These are phyloP conservation scores for Bipolaris oryzae DNA, from an alignment of 2,329 filamentous ascomycete species.

Conservation along the genomic window DNA sequence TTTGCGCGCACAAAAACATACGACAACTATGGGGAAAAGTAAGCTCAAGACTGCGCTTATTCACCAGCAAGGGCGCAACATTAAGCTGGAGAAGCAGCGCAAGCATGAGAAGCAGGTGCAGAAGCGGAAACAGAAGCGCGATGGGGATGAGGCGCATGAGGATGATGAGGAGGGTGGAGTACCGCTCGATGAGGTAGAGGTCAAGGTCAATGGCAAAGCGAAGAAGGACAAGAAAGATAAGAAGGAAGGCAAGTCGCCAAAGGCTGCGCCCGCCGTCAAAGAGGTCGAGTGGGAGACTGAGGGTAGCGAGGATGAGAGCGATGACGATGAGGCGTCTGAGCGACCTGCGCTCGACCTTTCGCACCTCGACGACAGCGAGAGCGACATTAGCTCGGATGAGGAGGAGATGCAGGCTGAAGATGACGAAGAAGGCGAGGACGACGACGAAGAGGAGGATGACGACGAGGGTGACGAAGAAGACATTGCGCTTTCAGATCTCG, in stretches of 20 bases:
- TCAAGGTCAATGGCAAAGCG: conserved; percentile 37
- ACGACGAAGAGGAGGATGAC: conserved; percentile 38
- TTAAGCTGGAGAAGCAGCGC: conserved; percentile 71
- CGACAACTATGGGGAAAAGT: conserved; percentile 50
- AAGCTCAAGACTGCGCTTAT: conserved; percentile 66
- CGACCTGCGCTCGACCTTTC: conserved; percentile 35
- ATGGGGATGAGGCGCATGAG: conserved; percentile 10
- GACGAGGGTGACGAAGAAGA: conserved; percentile 66
- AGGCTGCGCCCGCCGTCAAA: conserved; percentile 29
- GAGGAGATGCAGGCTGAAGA: conserved; percentile 37
- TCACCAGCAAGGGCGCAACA: conserved; percentile 66
- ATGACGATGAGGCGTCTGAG: conserved; percentile 39
- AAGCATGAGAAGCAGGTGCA: conserved; percentile 19
- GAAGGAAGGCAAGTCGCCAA: conserved; percentile 33
- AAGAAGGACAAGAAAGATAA: conserved; percentile 43
- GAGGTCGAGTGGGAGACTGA: conserved; percentile 43
- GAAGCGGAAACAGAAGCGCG: conserved; percentile 16
- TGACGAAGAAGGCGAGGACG: conserved; percentile 40
- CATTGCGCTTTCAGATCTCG: conserved; percentile 86
- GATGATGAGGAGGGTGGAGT: conserved; percentile 39
- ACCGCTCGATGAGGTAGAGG: conserved; percentile 35
- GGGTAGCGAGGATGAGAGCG: conserved; percentile 41
- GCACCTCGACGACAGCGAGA: conserved; percentile 50
- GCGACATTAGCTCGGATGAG: conserved; percentile 47
- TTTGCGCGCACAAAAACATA: neutral